A percentile compares a stretch with the other conserved stretches of the same genome.
phyloP scores from a whole-genome alignment of 1,139 yeast species.

The Pichia sp. region DNA sequence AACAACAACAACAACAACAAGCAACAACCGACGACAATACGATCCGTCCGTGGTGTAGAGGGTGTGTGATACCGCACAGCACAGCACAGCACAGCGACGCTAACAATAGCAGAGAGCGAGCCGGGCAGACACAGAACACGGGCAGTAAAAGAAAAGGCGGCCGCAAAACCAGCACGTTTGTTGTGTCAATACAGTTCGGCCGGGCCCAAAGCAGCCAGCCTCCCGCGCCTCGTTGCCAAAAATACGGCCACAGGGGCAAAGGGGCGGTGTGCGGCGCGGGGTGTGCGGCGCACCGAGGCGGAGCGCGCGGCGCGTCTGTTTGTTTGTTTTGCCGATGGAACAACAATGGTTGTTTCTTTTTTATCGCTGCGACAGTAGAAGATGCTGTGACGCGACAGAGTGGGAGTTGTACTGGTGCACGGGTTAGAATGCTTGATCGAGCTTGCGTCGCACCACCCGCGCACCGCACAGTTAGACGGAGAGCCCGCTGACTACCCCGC shows the following conservation, averaged over 20 bases:
- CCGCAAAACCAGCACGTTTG: no score
- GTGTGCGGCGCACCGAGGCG: no score
- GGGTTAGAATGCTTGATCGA: not conserved
- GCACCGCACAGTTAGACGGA: constrained; percentile 5
- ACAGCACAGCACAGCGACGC: not conserved
- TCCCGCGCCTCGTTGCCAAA: not conserved
- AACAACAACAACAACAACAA: no score
- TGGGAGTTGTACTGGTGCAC: not conserved
- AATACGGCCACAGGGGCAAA: not conserved
- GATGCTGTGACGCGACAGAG: not conserved
- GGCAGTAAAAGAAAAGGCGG: no score
- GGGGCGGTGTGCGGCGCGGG: not conserved
- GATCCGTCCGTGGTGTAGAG: not conserved
- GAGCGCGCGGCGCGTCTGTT: no score
- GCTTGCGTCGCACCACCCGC: not conserved
- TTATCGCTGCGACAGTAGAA: not conserved
- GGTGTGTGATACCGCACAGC: not conserved
- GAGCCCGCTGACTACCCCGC: not conserved
- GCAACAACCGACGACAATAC: not conserved
- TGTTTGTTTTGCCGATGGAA: no score
- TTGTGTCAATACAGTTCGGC: not conserved
- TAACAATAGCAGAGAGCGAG: not conserved
- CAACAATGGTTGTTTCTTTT: no score
- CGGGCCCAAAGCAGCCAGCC: not conserved
- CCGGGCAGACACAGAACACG: not conserved